Percentiles rank a stretch among this genome's conserved stretches.
phyloP scores from a whole-genome alignment of 257 asterid species.

The Solanum sitiens region DNA sequence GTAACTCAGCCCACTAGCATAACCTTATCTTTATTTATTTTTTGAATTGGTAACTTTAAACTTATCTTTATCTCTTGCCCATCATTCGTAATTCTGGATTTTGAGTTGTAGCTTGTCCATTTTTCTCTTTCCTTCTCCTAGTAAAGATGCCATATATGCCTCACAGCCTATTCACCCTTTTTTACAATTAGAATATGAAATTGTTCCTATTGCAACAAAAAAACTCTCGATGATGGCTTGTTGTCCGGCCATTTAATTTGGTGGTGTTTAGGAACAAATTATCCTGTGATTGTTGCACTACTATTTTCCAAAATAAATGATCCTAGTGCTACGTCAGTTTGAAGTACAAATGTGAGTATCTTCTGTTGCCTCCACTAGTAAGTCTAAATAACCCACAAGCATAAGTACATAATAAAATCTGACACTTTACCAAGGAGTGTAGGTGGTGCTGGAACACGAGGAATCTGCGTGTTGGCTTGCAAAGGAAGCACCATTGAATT shows the following conservation, averaged over 20 bases:
- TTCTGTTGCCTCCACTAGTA: neutral
- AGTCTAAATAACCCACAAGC: neutral
- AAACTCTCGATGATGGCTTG: neutral
- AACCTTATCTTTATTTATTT: neutral
- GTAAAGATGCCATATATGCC: neutral
- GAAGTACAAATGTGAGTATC: neutral
- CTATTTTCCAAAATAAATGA: neutral
- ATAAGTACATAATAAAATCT: neutral
- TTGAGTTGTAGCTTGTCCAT: neutral
- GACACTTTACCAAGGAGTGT: no score
- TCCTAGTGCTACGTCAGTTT: neutral
- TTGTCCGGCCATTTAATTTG: neutral
- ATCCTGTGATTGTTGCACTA: neutral
- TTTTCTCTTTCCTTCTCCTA: neutral
- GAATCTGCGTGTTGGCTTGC: constrained; percentile 40
- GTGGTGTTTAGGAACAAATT: neutral
- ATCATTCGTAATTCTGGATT: neutral
- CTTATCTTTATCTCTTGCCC: neutral
- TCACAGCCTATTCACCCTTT: neutral
- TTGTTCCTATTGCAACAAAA: neutral
- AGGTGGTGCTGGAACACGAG: constrained; percentile 17
- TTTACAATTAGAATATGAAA: neutral
- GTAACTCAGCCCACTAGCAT: neutral
- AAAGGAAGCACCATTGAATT: constrained; percentile 30
- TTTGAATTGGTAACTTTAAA: neutral